These are phyloP conservation scores for Beverwykella pulmonaria DNA, from an alignment of 495 filamentous ascomycete genomes.

Conservation along the genomic window DNA sequence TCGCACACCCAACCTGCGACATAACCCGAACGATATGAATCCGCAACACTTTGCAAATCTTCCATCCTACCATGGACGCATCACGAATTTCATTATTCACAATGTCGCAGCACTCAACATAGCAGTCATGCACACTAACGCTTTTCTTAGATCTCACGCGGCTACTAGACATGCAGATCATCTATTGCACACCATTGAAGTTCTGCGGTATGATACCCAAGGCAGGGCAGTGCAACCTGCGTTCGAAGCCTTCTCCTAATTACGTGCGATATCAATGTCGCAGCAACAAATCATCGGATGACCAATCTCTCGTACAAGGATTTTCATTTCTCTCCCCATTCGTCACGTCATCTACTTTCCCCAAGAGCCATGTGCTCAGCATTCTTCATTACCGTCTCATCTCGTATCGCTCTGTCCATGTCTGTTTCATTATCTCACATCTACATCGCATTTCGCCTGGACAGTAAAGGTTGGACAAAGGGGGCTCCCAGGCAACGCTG, in stretches of 20 bases:
- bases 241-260: background rate
- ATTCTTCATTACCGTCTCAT: background rate
- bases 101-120: background rate
- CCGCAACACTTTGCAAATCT: conserved; percentile 12
- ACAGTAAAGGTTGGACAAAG: background rate
- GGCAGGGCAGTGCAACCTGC: background rate
- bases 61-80: background rate
- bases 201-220: background rate
- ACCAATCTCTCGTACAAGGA: background rate
- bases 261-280: conserved; percentile 7
- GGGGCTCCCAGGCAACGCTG: background rate
- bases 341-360: background rate
- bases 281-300: background rate
- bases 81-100: background rate
- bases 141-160: conserved; percentile 24
- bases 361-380: background rate
- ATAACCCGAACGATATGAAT: conserved; percentile 18
- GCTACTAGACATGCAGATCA: background rate
- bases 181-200: conserved; percentile 4
- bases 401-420: conserved; percentile 1
- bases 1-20: background rate
- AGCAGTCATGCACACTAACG: background rate
- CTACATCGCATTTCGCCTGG: background rate
- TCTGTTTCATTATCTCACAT: background rate
- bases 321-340: background rate